Conservation (phyloP, 371 early-diverging fungal species). For the Dichotomocladium elegans region DNA sequence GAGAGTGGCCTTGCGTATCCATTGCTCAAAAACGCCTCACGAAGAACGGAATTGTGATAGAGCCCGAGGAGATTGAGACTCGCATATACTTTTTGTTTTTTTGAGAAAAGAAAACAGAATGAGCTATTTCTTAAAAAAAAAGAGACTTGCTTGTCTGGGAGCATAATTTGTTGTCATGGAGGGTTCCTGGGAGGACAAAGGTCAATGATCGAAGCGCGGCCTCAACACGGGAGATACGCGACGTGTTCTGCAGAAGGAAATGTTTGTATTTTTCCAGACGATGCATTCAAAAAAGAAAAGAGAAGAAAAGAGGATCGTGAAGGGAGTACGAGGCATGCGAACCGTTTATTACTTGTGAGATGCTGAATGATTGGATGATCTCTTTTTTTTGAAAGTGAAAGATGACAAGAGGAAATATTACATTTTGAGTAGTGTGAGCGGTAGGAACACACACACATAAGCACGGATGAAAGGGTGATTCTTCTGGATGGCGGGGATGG, state of each 20-base stretch:
- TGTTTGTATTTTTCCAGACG: constrained; percentile 69
- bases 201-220: constrained; percentile 82
- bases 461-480: neutral
- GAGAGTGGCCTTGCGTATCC: too few relatives aligned
- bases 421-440: neutral
- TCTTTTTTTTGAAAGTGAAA: neutral
- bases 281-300: neutral
- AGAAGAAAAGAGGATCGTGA: neutral
- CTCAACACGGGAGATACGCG: constrained; percentile 86
- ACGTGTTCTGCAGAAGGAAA: constrained; percentile 81
- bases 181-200: constrained; percentile 84
- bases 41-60: constrained; percentile 86
- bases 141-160: constrained; percentile 84
- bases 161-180: constrained; percentile 89
- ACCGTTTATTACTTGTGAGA: too few relatives aligned
- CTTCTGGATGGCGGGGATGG: too few relatives aligned
- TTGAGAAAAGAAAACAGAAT: neutral
- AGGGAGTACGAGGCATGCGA: neutral
- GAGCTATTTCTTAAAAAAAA: neutral
- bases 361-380: neutral
- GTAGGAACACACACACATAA: neutral
- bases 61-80: constrained; percentile 76
- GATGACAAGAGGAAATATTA: neutral
- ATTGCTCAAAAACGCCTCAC: constrained; percentile 50
- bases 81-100: constrained; percentile 64